These are phyloP conservation scores for Bisporella sp. DNA, from an alignment of 2,329 filamentous ascomycete species.

Conservation along the genomic window DNA sequence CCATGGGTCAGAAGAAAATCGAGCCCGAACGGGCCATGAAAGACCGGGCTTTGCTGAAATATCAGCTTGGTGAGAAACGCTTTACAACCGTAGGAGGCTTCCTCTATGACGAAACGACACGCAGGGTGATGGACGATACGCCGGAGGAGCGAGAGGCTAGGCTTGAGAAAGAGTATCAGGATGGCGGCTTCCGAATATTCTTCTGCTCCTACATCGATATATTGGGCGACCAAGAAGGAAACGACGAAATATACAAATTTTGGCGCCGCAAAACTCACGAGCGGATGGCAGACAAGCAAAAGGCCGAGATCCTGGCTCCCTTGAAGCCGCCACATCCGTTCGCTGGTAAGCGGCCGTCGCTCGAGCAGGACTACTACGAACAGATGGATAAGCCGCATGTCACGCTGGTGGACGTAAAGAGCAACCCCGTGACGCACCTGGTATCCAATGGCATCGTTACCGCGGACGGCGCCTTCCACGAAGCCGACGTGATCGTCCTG, in stretches of 20 bases:
- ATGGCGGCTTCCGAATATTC: slow-evolving; percentile 44
- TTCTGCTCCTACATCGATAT: slow-evolving; percentile 37
- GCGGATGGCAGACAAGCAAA: slow-evolving; percentile 18
- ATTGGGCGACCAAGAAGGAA: too few relatives aligned
- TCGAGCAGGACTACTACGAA: slow-evolving; percentile 43
- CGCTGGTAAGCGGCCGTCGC: slow-evolving; percentile 40
- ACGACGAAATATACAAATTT: slow-evolving; percentile 21
- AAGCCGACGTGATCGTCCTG: slow-evolving; percentile 25
- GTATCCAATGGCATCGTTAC: slow-evolving; percentile 28
- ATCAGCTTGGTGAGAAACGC: too few relatives aligned
- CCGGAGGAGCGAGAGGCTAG: too few relatives aligned
- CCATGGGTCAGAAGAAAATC: slow-evolving; percentile 6
- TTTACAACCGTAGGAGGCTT: too few relatives aligned
- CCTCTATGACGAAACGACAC: too few relatives aligned
- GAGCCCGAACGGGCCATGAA: too few relatives aligned
- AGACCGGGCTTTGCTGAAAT: too few relatives aligned
- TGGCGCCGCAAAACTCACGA: slow-evolving; percentile 35
- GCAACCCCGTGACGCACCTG: slow-evolving; percentile 33
- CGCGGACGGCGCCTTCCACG: slow-evolving; percentile 20
- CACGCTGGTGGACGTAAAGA: slow-evolving; percentile 37
- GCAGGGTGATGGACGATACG: too few relatives aligned
- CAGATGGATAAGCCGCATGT: slow-evolving; percentile 38
- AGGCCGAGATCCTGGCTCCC: slow-evolving; percentile 20
- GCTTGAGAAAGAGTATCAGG: slow-evolving; percentile 22
- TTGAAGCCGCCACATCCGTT: slow-evolving; percentile 32